Evolutionary conservation across 139 green algal species (phyloP).

Genomic region (Volvox reticuliferus): DNA sequence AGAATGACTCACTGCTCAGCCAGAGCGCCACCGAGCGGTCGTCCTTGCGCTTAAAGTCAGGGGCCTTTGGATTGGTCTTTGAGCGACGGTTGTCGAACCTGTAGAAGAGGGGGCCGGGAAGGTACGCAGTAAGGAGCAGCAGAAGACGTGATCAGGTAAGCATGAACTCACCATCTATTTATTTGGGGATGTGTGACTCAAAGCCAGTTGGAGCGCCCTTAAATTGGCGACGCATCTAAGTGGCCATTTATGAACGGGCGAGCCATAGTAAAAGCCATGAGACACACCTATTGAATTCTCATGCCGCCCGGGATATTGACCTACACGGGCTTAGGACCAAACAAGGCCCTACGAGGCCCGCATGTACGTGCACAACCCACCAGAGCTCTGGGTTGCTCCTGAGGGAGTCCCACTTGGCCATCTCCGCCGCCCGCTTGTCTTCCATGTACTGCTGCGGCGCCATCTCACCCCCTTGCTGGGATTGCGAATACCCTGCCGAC

Average conservation of each 20-base stretch:
- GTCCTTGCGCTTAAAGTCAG: slow-evolving; percentile 67
- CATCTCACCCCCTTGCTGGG: not conserved
- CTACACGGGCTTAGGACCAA: no score
- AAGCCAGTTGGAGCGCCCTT: no score
- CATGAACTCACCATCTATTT: no score
- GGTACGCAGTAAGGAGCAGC: no score
- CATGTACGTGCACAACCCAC: not conserved
- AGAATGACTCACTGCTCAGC: slow-evolving; percentile 30
- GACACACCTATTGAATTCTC: no score
- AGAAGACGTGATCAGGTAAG: no score
- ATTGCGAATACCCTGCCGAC: not conserved
- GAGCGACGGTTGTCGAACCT: slow-evolving; percentile 66
- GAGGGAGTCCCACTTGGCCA: slow-evolving; percentile 29
- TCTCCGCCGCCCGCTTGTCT: not conserved
- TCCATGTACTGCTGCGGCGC: not conserved
- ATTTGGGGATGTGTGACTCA: no score
- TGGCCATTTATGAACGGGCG: no score
- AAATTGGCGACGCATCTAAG: no score
- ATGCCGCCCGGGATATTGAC: no score
- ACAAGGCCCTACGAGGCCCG: no score
- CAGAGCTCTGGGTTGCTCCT: slow-evolving; percentile 1
- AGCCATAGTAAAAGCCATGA: no score
- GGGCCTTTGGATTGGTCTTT: slow-evolving; percentile 58
- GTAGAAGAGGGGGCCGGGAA: not conserved
- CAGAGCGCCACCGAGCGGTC: slow-evolving; percentile 43